These are phyloP conservation scores for Arthroderma uncinatum DNA, from an alignment of 2,329 filamentous ascomycete species.

Conservation along the genomic window DNA sequence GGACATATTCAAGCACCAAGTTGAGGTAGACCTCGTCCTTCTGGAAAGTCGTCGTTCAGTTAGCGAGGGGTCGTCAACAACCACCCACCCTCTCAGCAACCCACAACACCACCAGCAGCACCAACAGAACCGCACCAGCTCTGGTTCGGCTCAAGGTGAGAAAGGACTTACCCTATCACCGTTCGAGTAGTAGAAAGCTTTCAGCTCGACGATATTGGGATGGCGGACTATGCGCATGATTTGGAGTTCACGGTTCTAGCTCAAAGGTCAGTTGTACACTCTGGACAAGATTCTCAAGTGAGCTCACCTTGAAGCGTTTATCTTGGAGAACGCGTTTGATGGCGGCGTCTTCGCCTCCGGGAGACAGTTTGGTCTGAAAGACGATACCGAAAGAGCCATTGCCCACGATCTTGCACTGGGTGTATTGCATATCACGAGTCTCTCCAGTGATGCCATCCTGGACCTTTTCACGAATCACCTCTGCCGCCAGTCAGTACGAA, in stretches of 20 bases:
- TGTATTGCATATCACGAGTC: conserved; percentile 93
- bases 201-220: conserved; percentile 96
- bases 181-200: conserved; percentile 99
- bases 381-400: conserved; percentile 98
- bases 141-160: neutral
- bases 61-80: neutral
- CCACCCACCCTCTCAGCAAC: neutral
- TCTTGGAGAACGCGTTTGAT: conserved; percentile 98
- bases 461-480: conserved; percentile 97
- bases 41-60: conserved; percentile 33
- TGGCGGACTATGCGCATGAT: conserved; percentile 99
- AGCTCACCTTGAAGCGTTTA: conserved; percentile 90
- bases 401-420: conserved; percentile 98
- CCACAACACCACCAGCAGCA: neutral
- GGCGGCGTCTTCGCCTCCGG: conserved; percentile 94
- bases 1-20: conserved; percentile 93
- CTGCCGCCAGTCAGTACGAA: conserved; percentile 39
- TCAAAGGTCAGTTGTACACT: conserved; percentile 19
- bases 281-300: neutral
- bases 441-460: conserved; percentile 97
- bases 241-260: conserved; percentile 91
- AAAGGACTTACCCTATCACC: conserved; percentile 70
- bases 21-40: conserved; percentile 99
- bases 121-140: neutral
- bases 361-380: conserved; percentile 96